Evolutionary conservation across 352 stramenopile genomes (phyloP).

Genomic region (Pythium biforme): DNA sequence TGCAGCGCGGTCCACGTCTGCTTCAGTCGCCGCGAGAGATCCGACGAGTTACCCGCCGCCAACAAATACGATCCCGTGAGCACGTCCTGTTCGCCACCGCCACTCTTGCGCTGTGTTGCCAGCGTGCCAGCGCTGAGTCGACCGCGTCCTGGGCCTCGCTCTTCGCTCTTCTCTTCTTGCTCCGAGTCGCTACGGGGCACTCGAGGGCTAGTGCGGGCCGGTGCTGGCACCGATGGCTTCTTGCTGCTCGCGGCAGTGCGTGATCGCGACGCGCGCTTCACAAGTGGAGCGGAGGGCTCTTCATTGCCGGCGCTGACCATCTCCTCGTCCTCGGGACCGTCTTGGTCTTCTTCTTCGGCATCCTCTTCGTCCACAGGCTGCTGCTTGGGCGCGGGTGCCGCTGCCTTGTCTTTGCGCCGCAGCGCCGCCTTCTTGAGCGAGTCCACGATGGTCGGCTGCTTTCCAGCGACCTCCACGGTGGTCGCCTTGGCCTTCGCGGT

Average conservation of each 20-base stretch:
- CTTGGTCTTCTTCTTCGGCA: background rate
- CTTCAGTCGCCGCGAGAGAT: conserved; percentile 53
- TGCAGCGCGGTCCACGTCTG: conserved; percentile 51
- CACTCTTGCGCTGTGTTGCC: background rate
- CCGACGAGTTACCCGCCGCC: conserved; percentile 33
- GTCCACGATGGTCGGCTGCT: conserved; percentile 29
- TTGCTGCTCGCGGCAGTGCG: background rate
- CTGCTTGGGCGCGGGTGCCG: background rate
- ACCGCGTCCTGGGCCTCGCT: conserved; percentile 6
- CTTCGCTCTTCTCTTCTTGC: conserved; percentile 27
- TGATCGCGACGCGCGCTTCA: background rate
- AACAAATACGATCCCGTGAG: conserved; percentile 33
- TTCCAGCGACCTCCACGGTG: background rate
- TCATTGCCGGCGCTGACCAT: background rate
- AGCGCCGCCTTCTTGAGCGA: conserved; percentile 24
- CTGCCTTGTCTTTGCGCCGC: conserved; percentile 21
- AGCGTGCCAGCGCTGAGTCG: background rate
- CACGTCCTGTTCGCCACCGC: background rate
- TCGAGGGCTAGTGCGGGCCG: background rate
- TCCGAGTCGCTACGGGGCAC: conserved; percentile 7
- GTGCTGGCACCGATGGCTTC: background rate
- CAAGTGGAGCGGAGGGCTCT: background rate
- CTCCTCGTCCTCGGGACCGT: conserved; percentile 7
- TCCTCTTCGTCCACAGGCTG: conserved; percentile 8
- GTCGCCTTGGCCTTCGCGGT: conserved; percentile 12